Evolutionary conservation across 1,139 yeast species (phyloP), one percentile per base, ranked within the genome.

Genomic region (Pichia kudriavzevii): DNA sequence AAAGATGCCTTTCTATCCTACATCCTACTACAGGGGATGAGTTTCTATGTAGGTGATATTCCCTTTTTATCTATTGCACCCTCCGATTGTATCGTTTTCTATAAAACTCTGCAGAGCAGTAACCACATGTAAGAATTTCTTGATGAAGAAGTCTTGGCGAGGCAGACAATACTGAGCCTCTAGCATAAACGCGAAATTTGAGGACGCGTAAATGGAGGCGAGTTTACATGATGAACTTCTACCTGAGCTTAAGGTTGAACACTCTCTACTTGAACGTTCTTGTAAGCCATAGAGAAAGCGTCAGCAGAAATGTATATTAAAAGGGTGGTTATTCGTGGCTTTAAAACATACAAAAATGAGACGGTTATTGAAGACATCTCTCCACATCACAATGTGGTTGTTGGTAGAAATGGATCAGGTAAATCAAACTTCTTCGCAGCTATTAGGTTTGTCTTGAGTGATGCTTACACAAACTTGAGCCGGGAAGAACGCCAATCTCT

Each of bases 361-460:
- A 84, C 95, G 0, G 70, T 26, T 8, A 74, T 91, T 13, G 94
- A 83, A 31, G 67, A 72, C 20, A 64, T 91, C 34, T 80, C 94
- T 0, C 93, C 94, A 0, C 73, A 75, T 41, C 83, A 80, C 55
- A 91, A 91, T 58, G 94, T 88, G 20, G 87, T 91, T 11, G 85
- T 91, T 21, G 99, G 99, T 4, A 65, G 95, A 35, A 91, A 91
- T 58, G 99, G 99, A 12, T 82, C 95, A 7, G 99, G 99, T 12
- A 91, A 91, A 58, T 84, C 95, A 33, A 91, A 91, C 58, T 83
- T 93, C 61, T 91, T 91, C 58, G 91, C 95, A 13, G 98, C 98
- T 9, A 83, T 91, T 40, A 66, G 97, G 43, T 93, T 88, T 60
- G 97, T 88, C 8, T 61, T 91, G 26, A 81, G 94, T 36, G 96